Evolutionary conservation across 805 yeast genomes (phyloP).

Genomic region (Candida dajiaensis): DNA sequence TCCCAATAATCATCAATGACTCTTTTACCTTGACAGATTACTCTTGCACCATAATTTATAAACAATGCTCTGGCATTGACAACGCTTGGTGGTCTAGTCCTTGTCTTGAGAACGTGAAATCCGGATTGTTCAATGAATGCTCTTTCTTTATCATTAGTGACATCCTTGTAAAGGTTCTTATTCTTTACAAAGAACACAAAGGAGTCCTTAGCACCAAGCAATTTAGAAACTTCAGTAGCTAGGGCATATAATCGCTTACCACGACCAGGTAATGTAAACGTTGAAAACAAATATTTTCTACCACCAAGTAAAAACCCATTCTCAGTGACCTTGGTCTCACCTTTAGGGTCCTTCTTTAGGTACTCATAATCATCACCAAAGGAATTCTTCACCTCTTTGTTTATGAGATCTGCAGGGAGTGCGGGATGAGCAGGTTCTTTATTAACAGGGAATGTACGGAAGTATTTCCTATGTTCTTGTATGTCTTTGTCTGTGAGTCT

Average conservation of each 20-base stretch:
- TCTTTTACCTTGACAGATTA: slow-evolving; percentile 40
- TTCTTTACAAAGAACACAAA: slow-evolving; percentile 43
- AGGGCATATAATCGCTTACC: slow-evolving; percentile 34
- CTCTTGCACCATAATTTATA: slow-evolving; percentile 45
- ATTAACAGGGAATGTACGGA: slow-evolving; percentile 9
- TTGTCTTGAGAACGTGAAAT: slow-evolving; percentile 18
- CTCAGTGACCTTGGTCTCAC: slow-evolving; percentile 38
- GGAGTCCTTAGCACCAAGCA: slow-evolving; percentile 41
- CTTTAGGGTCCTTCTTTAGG: slow-evolving; percentile 31
- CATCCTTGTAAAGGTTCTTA: slow-evolving; percentile 31
- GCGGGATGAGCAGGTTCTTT: slow-evolving; percentile 10
- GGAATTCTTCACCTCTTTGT: slow-evolving; percentile 12
- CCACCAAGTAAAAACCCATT: slow-evolving; percentile 35
- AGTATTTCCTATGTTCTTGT: slow-evolving; percentile 9
- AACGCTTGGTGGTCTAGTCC: slow-evolving; percentile 14
- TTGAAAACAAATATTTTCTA: slow-evolving; percentile 32
- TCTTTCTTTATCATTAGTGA: slow-evolving; percentile 32
- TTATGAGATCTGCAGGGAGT: slow-evolving; percentile 8
- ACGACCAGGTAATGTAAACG: slow-evolving; percentile 34
- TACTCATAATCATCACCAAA: slow-evolving; percentile 28
- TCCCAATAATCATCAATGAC: slow-evolving; percentile 56
- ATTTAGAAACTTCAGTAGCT: slow-evolving; percentile 36
- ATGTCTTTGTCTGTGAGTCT: slow-evolving; percentile 7
- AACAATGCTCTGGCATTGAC: slow-evolving; percentile 40
- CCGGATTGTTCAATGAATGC: slow-evolving; percentile 29